Conservation (phyloP, 768 basidiomycete species). For the Krasilnikovozyma curviuscula region DNA sequence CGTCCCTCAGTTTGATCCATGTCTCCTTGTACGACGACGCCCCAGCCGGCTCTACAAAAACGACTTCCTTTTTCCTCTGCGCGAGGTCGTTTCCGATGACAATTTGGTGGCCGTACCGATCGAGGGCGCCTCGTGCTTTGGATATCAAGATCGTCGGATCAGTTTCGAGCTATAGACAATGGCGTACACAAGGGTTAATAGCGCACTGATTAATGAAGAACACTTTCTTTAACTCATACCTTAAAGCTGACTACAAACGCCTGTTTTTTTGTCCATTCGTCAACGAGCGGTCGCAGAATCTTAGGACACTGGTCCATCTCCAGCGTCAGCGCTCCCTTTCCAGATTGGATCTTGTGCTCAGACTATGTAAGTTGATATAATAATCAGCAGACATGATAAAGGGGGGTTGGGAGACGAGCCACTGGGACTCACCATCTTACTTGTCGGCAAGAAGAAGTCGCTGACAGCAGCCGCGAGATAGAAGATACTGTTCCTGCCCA, state of each 20-base stretch:
- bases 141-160: slow-evolving; percentile 65
- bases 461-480: slow-evolving; percentile 96
- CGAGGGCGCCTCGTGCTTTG: slow-evolving; percentile 68
- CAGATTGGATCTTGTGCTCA: slow-evolving; percentile 96
- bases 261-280: slow-evolving; percentile 76
- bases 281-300: slow-evolving; percentile 75
- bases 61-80: slow-evolving; percentile 73
- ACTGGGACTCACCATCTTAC: slow-evolving; percentile 52
- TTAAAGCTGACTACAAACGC: slow-evolving; percentile 96
- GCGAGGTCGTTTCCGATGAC: slow-evolving; percentile 95
- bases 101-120: slow-evolving; percentile 89
- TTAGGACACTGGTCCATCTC: slow-evolving; percentile 99
- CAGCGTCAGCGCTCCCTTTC: slow-evolving; percentile 75
- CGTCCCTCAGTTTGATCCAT: slow-evolving; percentile 23
- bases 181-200: background rate
- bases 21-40: slow-evolving; percentile 20
- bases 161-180: slow-evolving; percentile 65
- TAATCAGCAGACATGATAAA: background rate
- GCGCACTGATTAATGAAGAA: background rate
- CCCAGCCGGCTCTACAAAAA: slow-evolving; percentile 48
- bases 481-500: slow-evolving; percentile 63
- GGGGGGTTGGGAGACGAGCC: background rate
- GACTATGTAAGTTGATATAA: slow-evolving; percentile 34
- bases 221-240: too few relatives aligned
- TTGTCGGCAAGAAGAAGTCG: slow-evolving; percentile 87